Percentiles rank a stretch among this genome's conserved stretches.
Conservation (phyloP, 2,329 filamentous ascomycete genomes). For the Coniochaeta sp. region DNA sequence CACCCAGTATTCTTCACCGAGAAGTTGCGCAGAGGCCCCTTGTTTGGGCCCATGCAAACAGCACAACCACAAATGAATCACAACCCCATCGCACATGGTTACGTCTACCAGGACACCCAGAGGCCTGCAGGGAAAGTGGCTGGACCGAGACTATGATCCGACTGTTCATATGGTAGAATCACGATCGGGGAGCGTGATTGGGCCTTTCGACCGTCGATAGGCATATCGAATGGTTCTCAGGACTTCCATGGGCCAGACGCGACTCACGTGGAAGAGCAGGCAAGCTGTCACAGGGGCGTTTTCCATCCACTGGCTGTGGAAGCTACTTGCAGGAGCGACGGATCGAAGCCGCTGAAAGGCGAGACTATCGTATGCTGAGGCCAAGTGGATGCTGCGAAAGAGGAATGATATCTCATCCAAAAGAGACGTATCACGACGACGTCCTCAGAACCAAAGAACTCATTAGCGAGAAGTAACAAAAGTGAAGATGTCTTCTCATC, state of each 20-base stretch:
- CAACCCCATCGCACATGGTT: conserved; percentile 52
- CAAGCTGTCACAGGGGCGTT: too few relatives aligned
- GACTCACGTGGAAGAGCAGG: background rate
- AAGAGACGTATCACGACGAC: background rate
- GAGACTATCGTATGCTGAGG: background rate
- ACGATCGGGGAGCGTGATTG: too few relatives aligned
- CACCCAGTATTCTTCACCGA: conserved; percentile 75
- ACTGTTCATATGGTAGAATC: too few relatives aligned
- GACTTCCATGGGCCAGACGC: background rate
- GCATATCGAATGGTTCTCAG: background rate
- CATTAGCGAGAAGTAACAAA: background rate
- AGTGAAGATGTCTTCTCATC: conserved; percentile 1
- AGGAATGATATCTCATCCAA: background rate
- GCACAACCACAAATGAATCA: conserved; percentile 12
- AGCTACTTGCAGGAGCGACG: background rate
- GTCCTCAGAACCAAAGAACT: background rate
- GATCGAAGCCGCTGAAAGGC: background rate
- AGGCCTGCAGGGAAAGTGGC: conserved; percentile 18
- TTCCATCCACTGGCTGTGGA: too few relatives aligned
- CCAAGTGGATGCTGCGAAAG: background rate
- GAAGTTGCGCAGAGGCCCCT: conserved; percentile 48
- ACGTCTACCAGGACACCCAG: conserved; percentile 45
- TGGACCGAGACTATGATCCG: conserved; percentile 29
- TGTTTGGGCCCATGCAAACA: conserved; percentile 18
- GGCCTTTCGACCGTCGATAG: background rate